Percentiles rank a stretch among this genome's conserved stretches.
phyloP scores from a whole-genome alignment of 2,329 filamentous ascomycete species.

The Achaetomium macrosporum region DNA sequence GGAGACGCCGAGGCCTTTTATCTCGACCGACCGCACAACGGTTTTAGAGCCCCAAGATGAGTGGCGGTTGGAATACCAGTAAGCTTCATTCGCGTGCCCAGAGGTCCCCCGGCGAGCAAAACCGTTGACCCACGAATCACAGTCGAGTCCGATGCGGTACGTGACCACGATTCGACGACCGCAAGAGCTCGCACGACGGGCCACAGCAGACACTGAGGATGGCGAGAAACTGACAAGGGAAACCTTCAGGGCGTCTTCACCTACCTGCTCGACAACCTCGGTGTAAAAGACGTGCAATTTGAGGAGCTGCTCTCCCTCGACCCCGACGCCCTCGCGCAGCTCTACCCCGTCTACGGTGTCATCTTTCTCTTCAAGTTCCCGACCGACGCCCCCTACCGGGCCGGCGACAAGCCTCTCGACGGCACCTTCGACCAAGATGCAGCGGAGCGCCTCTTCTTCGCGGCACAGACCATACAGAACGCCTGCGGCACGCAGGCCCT shows the following conservation, averaged over 20 bases:
- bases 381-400: slow-evolving; percentile 58
- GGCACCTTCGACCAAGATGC: slow-evolving; percentile 74
- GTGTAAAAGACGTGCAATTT: slow-evolving; percentile 90
- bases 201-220: background rate
- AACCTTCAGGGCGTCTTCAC: slow-evolving; percentile 82
- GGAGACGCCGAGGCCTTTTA: too few species aligned
- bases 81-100: slow-evolving; percentile 25
- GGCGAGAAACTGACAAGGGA: slow-evolving; percentile 24
- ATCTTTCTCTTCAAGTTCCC: slow-evolving; percentile 99
- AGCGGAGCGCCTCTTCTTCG: slow-evolving; percentile 80
- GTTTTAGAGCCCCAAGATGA: slow-evolving; percentile 26
- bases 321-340: slow-evolving; percentile 61
- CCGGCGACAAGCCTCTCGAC: slow-evolving; percentile 62
- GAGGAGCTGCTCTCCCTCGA: slow-evolving; percentile 93
- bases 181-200: slow-evolving; percentile 14
- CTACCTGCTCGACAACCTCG: slow-evolving; percentile 84
- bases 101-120: slow-evolving; percentile 6
- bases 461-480: slow-evolving; percentile 95
- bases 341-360: slow-evolving; percentile 83
- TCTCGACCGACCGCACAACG: background rate
- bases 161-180: slow-evolving; percentile 26
- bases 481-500: slow-evolving; percentile 96
- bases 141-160: slow-evolving; percentile 91
- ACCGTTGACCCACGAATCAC: slow-evolving; percentile 16
- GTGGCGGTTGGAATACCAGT: slow-evolving; percentile 84